phyloP scores from a whole-genome alignment of 331 rosid genomes.

The Rhamnella rubrinervis region DNA sequence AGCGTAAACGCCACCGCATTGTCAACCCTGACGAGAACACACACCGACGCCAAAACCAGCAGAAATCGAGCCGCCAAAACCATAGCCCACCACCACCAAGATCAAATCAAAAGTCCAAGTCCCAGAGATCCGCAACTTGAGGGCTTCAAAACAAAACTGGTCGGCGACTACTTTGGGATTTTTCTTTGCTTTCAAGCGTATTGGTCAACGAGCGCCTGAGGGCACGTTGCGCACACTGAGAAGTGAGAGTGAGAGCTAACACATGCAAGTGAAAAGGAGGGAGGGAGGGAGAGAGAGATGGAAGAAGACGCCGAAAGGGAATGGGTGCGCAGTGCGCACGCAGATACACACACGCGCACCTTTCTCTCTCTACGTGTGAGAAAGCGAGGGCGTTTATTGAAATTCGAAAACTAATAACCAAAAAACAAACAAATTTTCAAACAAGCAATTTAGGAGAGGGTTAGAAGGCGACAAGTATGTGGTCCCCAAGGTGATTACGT shows the following conservation, averaged over 20 bases:
- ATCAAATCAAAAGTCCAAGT: background rate
- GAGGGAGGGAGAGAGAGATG: background rate
- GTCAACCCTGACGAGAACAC: constrained; percentile 13
- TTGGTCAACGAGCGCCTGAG: constrained; percentile 6
- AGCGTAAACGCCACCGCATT: constrained; percentile 39
- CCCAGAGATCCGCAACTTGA: background rate
- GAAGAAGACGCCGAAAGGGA: background rate
- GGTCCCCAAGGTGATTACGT: constrained; percentile 30
- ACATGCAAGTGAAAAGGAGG: background rate
- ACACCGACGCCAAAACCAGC: constrained; percentile 14
- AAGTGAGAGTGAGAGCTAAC: background rate
- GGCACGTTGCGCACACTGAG: constrained; percentile 10
- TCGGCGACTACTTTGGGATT: too few species aligned
- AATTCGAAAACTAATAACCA: constrained; percentile 5
- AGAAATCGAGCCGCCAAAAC: constrained; percentile 48
- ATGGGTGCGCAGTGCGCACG: constrained; percentile 34
- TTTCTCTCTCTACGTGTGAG: background rate
- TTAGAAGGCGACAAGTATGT: constrained; percentile 37
- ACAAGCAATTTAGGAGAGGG: background rate
- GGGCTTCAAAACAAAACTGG: too few species aligned
- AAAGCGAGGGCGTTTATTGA: constrained; percentile 5
- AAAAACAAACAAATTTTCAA: background rate
- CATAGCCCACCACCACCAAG: constrained; percentile 31
- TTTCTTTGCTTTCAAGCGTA: background rate
- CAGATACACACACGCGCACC: background rate